These are phyloP conservation scores for Lachnellula suecica DNA, from an alignment of 2,329 filamentous ascomycete genomes.

Conservation along the genomic window DNA sequence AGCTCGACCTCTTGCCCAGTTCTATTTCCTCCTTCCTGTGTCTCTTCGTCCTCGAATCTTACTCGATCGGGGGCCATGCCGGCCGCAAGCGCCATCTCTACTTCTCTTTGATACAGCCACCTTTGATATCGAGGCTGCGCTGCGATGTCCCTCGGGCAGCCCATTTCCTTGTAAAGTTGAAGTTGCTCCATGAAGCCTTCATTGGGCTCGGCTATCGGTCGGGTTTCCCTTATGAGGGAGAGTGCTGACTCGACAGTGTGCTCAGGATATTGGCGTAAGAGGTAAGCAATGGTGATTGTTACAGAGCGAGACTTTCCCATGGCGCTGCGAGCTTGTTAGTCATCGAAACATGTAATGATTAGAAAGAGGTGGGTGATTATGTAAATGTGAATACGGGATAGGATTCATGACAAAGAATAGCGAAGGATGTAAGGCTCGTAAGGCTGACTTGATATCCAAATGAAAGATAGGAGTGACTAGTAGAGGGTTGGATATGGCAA, in stretches of 20 bases:
- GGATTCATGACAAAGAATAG: no score
- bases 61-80: slow-evolving; percentile 79
- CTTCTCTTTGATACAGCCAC: slow-evolving; percentile 66
- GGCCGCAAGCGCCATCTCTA: slow-evolving; percentile 67
- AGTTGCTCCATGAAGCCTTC: slow-evolving; percentile 89
- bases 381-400: no score
- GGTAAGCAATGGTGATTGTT: slow-evolving; percentile 78
- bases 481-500: no score
- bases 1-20: slow-evolving; percentile 53
- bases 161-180: slow-evolving; percentile 83
- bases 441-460: no score
- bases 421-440: no score
- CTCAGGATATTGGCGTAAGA: slow-evolving; percentile 67
- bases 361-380: no score
- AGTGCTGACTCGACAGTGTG: slow-evolving; percentile 56
- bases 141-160: slow-evolving; percentile 69
- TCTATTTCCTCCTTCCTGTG: slow-evolving; percentile 28
- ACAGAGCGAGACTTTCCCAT: slow-evolving; percentile 96
- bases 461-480: no score
- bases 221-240: slow-evolving; percentile 63
- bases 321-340: slow-evolving; percentile 60
- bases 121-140: slow-evolving; percentile 77
- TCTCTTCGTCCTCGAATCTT: slow-evolving; percentile 76
- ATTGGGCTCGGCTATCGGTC: slow-evolving; percentile 85
- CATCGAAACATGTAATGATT: no score